Conservation (phyloP, 192 early-diverging fungal species). For the Backusella australiensis region DNA sequence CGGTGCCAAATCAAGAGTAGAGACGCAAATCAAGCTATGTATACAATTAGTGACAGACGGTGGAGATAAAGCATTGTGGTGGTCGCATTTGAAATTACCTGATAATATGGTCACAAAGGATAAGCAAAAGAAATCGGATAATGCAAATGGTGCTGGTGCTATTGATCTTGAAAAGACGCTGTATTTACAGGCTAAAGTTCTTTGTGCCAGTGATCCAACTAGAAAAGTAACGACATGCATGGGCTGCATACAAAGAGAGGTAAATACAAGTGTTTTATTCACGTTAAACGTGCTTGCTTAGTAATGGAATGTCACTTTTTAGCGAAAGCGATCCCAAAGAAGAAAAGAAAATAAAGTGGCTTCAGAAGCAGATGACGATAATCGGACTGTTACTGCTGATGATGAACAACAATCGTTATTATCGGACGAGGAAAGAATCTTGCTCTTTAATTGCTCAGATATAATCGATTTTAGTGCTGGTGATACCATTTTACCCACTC, state of each 20-base stretch:
- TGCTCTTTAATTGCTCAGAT: slow-evolving; percentile 90
- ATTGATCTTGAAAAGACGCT: slow-evolving; percentile 44
- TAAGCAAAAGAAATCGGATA: slow-evolving; percentile 47
- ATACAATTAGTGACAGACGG: slow-evolving; percentile 74
- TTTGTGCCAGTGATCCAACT: slow-evolving; percentile 80
- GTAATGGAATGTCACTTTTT: background rate
- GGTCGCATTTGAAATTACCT: slow-evolving; percentile 85
- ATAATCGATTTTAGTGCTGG: slow-evolving; percentile 88
- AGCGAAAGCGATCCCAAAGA: slow-evolving; percentile 64
- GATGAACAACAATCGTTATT: slow-evolving; percentile 53
- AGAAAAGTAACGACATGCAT: slow-evolving; percentile 78
- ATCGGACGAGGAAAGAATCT: slow-evolving; percentile 74
- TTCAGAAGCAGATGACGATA: slow-evolving; percentile 16
- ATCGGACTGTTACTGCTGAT: background rate
- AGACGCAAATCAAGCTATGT: slow-evolving; percentile 93
- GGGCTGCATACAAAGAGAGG: slow-evolving; percentile 84
- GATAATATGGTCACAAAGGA: slow-evolving; percentile 85
- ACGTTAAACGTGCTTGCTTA: background rate
- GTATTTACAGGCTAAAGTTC: slow-evolving; percentile 74
- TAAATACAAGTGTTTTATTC: slow-evolving; percentile 8
- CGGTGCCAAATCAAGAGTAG: slow-evolving; percentile 83
- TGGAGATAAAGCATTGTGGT: slow-evolving; percentile 71
- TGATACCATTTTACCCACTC: slow-evolving; percentile 85
- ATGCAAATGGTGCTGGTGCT: background rate
- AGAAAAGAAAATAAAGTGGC: slow-evolving; percentile 49